Conservation (phyloP, 129 eudicot species). For the Pittosporum tobira region DNA sequence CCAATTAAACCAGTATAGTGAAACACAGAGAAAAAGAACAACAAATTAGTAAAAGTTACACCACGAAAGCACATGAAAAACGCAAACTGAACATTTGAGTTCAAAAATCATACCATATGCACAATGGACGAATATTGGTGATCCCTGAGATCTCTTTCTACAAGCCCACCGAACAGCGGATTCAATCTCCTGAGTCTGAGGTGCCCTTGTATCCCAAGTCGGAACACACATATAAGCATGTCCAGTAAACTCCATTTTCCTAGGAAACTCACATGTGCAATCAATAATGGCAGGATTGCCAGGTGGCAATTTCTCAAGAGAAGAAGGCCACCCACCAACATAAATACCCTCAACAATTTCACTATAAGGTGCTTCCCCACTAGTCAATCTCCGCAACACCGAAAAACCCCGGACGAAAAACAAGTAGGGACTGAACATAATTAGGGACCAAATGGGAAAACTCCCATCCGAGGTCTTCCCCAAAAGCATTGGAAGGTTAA, state of each 20-base stretch:
- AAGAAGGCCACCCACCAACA: conserved; percentile 91
- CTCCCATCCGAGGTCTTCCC: conserved; percentile 68
- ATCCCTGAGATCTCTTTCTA: conserved; percentile 52
- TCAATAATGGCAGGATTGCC: conserved; percentile 78
- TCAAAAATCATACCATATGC: conserved; percentile 63
- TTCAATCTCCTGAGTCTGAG: conserved; percentile 69
- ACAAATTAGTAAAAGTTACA: neutral
- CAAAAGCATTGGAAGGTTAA: conserved; percentile 62
- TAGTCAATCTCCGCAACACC: conserved; percentile 34
- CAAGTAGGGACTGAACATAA: conserved; percentile 64
- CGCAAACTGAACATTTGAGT: neutral
- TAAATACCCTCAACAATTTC: conserved; percentile 57
- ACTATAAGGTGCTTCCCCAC: conserved; percentile 60
- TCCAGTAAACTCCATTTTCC: conserved; percentile 31
- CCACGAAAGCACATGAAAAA: neutral
- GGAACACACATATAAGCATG: conserved; percentile 76
- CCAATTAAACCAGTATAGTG: neutral
- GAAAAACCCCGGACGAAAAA: conserved; percentile 60
- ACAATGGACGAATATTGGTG: conserved; percentile 69
- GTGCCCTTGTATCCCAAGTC: conserved; percentile 81
- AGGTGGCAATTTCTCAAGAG: conserved; percentile 60
- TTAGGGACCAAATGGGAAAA: conserved; percentile 52
- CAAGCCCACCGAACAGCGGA: conserved; percentile 74
- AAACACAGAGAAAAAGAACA: neutral
- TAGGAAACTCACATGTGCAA: conserved; percentile 91